Conservation (phyloP, 306 rosid species). For the Argentina anserina region DNA sequence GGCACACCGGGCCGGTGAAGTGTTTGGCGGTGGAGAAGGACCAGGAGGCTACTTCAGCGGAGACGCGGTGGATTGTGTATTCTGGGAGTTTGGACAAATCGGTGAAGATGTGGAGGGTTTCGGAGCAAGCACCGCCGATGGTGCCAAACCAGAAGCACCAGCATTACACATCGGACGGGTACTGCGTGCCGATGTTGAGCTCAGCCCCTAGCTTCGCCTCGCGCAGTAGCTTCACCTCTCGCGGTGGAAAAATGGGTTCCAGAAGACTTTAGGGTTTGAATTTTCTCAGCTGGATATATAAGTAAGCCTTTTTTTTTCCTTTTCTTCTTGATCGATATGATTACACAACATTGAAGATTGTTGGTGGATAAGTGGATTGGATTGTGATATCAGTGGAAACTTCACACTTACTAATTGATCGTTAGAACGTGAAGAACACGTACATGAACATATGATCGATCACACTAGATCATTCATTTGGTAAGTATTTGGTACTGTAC, state of each 20-base stretch:
- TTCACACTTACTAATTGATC: neutral
- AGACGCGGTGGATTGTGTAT: constrained; percentile 58
- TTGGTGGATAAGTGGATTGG: neutral
- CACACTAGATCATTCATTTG: too few species aligned
- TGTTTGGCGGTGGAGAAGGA: constrained; percentile 75
- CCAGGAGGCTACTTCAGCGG: constrained; percentile 13
- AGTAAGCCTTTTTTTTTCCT: neutral
- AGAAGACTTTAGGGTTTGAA: constrained; percentile 24
- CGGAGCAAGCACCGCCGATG: constrained; percentile 27
- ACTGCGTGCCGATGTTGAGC: constrained; percentile 14
- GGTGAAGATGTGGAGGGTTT: constrained; percentile 78
- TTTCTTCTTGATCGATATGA: neutral
- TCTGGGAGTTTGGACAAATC: constrained; percentile 97
- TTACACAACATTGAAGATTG: neutral
- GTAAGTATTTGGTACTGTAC: neutral
- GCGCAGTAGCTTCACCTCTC: constrained; percentile 26
- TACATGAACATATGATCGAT: too few species aligned
- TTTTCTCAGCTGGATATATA: neutral
- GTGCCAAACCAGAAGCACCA: constrained; percentile 12
- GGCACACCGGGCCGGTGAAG: constrained; percentile 87
- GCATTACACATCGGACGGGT: constrained; percentile 3
- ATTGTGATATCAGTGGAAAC: neutral
- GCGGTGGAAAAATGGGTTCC: constrained; percentile 33
- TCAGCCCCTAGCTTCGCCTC: constrained; percentile 34
- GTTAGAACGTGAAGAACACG: neutral